Evolutionary conservation across 2,329 filamentous ascomycete species (phyloP).

Genomic region (Scytalidium lignicola): DNA sequence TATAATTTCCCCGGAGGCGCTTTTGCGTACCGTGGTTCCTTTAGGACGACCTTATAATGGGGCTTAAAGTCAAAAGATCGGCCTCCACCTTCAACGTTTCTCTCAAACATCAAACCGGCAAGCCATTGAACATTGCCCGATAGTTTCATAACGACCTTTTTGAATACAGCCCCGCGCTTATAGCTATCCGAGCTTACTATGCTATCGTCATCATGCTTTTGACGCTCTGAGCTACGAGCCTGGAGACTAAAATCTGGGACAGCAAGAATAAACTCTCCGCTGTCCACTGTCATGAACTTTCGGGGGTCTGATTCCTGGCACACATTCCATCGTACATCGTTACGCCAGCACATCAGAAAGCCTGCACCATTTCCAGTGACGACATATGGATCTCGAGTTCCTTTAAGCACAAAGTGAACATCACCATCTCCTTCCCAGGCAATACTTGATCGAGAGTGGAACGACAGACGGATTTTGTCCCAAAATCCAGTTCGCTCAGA

Average conservation of each 20-base stretch:
- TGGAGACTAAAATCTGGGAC: conserved; percentile 91
- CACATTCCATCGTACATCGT: conserved; percentile 83
- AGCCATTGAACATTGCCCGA: conserved; percentile 95
- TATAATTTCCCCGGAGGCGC: conserved; percentile 55
- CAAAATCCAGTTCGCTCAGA: conserved; percentile 95
- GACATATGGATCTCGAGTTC: conserved; percentile 85
- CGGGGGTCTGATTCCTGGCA: conserved; percentile 82
- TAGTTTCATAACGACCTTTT: conserved; percentile 98
- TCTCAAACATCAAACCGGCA: conserved; percentile 87
- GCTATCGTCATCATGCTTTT: conserved; percentile 46
- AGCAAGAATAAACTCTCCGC: conserved; percentile 89
- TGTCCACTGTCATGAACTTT: conserved; percentile 92
- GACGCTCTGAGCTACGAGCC: conserved; percentile 51
- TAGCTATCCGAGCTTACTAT: conserved; percentile 51
- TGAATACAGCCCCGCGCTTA: conserved; percentile 78
- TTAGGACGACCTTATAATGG: conserved; percentile 87
- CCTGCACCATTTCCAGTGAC: conserved; percentile 90
- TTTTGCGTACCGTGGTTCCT: conserved; percentile 70
- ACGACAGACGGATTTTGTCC: conserved; percentile 94
- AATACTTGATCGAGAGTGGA: conserved; percentile 85
- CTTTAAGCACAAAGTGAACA: conserved; percentile 88
- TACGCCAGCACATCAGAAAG: conserved; percentile 98
- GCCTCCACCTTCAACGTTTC: conserved; percentile 60
- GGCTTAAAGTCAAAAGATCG: conserved; percentile 86
- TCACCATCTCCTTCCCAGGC: conserved; percentile 95